Percentiles rank a stretch among this genome's conserved stretches.
Conservation (phyloP, 768 basidiomycete species). For the Hortiboletus campestris region DNA sequence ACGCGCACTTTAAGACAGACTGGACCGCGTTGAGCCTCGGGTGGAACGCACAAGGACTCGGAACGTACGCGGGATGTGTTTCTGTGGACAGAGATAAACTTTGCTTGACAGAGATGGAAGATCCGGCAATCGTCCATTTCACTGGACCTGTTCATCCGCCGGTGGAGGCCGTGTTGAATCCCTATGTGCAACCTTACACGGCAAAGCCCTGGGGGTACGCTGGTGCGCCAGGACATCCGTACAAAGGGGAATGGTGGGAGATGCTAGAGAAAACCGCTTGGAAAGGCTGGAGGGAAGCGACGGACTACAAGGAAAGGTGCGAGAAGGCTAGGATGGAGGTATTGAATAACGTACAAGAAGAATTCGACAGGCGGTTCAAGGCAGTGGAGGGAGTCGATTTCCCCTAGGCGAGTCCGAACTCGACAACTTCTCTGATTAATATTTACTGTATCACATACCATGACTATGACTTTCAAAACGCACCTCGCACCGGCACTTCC, state of each 20-base stretch:
- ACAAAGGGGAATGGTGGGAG: constrained; percentile 46
- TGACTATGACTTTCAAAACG: background rate
- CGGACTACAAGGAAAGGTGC: constrained; percentile 19
- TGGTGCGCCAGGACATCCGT: constrained; percentile 52
- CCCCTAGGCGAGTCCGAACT: background rate
- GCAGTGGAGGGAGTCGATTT: background rate
- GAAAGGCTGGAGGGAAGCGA: constrained; percentile 33
- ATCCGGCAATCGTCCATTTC: constrained; percentile 54
- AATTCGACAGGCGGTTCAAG: constrained; percentile 8
- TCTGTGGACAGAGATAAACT: constrained; percentile 36
- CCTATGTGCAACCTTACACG: constrained; percentile 50
- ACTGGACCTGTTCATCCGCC: constrained; percentile 53
- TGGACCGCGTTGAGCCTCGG: constrained; percentile 42
- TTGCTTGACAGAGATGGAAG: constrained; percentile 34
- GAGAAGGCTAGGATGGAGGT: constrained; percentile 10
- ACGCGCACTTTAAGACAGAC: constrained; percentile 41
- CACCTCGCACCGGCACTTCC: background rate
- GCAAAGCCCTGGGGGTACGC: constrained; percentile 61
- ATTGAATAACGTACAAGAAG: constrained; percentile 4
- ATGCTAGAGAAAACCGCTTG: constrained; percentile 43
- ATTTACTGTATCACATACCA: background rate
- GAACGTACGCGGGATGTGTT: constrained; percentile 44
- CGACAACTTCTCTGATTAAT: background rate
- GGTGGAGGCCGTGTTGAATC: constrained; percentile 45
- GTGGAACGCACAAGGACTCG: constrained; percentile 60